Base-by-base conservation (phyloP, 257 asterid species). In the Solanum virginianum region DNA sequence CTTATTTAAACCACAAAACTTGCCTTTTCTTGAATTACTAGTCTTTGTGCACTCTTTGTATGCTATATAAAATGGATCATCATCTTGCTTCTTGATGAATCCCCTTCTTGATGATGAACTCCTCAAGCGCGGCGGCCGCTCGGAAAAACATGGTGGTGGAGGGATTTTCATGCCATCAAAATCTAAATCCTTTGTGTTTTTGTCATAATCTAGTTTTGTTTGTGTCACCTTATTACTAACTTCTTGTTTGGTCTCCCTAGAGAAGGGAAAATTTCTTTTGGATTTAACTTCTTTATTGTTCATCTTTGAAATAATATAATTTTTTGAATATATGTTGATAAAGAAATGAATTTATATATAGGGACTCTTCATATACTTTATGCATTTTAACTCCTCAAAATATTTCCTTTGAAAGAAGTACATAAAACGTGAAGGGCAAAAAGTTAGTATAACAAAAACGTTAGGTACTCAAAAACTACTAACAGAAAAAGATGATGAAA, bases 51-150 rank as follows among this genome's bases (percentile, higher is more conserved):
- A 94, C 91, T 95, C 97, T 87, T 86, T 90, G 49, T 88, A 91
- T 18, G 98, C 98, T 20, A 90, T 89, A 32, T 92, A 85, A 77
- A 95, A 95, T 7, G 98, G 98, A 80, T 95, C 98, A 22, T 94
- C 93, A 3, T 53, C 86, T 51, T 83, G 14, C 87, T 85, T 91
- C 86, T 79, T 88, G 10, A 81, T 88, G 12, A 82, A 54, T 29
- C 91, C 92, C 85, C 87, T 92, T 89, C 74, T 90, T 1, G 92
- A 89, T 1, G 92, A 89, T 3, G 86, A 81, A 54, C 85, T 87
- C 70, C 88, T 87, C 54, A 54, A 24, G 18, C 14, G 80, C 63
- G 22, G 49, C 6, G 81, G 81, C 20, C 80, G 81, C 57, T 86
- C 93, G 45, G 90, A 88, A 75, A 91, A 72, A 65, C 96, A 91